phyloP scores from a whole-genome alignment of 2,329 filamentous ascomycete genomes.

The Hymenoscyphus fructigenus region DNA sequence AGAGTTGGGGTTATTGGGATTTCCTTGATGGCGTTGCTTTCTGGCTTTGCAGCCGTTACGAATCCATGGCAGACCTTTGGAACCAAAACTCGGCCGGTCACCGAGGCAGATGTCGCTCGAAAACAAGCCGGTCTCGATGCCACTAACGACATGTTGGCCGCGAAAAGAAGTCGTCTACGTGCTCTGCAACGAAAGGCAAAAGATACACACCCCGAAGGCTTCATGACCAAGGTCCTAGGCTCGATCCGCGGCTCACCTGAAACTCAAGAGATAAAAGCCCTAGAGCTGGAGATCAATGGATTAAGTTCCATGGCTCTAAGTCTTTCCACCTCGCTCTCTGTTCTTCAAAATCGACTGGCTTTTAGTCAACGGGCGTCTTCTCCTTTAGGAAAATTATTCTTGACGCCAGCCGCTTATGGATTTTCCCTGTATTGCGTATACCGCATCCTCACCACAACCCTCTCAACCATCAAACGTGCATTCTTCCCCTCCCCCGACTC shows the following conservation, averaged over 20 bases:
- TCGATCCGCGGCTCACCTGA: conserved; percentile 64
- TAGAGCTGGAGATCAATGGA: conserved; percentile 76
- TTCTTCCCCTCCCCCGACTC: conserved; percentile 40
- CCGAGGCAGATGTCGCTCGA: conserved; percentile 71
- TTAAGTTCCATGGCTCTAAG: conserved; percentile 77
- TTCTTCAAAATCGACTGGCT: conserved; percentile 62
- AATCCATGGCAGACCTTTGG: conserved; percentile 83
- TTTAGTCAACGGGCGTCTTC: conserved; percentile 68
- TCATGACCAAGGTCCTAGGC: conserved; percentile 73
- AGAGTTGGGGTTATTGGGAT: conserved; percentile 83
- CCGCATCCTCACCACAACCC: conserved; percentile 69
- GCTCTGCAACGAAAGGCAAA: conserved; percentile 65
- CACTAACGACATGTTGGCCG: conserved; percentile 73
- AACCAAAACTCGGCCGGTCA: conserved; percentile 61
- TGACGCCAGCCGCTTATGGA: conserved; percentile 59
- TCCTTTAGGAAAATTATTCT: conserved; percentile 60
- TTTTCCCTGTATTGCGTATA: conserved; percentile 86
- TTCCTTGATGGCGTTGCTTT: conserved; percentile 81
- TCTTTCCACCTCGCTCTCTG: conserved; percentile 62
- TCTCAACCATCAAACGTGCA: conserved; percentile 65
- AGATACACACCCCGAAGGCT: conserved; percentile 48
- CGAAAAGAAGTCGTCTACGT: conserved; percentile 71
- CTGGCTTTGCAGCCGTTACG: conserved; percentile 85
- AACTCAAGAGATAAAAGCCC: conserved; percentile 55
- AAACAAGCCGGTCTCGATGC: conserved; percentile 79